Percentiles rank a stretch among this genome's conserved stretches.
phyloP scores from a whole-genome alignment of 208 protist genomes.

The Leishmania amazonensis region DNA sequence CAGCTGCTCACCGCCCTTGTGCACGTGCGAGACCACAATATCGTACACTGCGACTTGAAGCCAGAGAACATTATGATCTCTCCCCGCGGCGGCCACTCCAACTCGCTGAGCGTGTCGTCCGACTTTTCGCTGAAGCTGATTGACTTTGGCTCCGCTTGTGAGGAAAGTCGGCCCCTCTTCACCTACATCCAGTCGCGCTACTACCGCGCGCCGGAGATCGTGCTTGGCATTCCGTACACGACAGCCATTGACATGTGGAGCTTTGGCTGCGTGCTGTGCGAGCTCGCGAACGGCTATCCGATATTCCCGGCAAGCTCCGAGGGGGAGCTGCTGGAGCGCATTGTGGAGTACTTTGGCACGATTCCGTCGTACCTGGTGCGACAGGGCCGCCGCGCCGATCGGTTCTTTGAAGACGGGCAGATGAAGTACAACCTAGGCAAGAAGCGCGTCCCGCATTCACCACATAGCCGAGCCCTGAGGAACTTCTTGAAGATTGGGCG shows the following conservation, averaged over 20 bases:
- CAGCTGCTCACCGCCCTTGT: constrained; percentile 71
- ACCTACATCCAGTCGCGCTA: constrained; percentile 95
- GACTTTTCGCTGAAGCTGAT: constrained; percentile 95
- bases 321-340: constrained; percentile 80
- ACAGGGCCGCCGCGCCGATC: constrained; percentile 47
- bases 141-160: constrained; percentile 97
- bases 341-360: constrained; percentile 85
- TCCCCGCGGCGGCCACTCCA: constrained; percentile 3
- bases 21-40: constrained; percentile 62
- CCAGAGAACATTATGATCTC: constrained; percentile 96
- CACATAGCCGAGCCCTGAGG: constrained; percentile 34
- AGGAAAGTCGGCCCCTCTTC: constrained; percentile 89
- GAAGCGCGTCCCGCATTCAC: constrained; percentile 31
- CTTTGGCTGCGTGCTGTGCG: constrained; percentile 93
- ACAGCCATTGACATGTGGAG: constrained; percentile 94
- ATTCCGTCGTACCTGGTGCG: constrained; percentile 55
- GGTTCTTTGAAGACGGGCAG: constrained; percentile 54
- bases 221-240: constrained; percentile 89
- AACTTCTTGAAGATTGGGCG: constrained; percentile 45
- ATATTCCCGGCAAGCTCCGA: constrained; percentile 91
- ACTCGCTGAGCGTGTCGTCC: neutral
- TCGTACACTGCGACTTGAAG: constrained; percentile 98
- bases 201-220: constrained; percentile 93
- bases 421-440: constrained; percentile 29
- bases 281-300: constrained; percentile 92